Percentiles rank a stretch among this genome's conserved stretches.
Conservation (phyloP, 2,329 filamentous ascomycete genomes). For the Aspergillus fijiensis region DNA sequence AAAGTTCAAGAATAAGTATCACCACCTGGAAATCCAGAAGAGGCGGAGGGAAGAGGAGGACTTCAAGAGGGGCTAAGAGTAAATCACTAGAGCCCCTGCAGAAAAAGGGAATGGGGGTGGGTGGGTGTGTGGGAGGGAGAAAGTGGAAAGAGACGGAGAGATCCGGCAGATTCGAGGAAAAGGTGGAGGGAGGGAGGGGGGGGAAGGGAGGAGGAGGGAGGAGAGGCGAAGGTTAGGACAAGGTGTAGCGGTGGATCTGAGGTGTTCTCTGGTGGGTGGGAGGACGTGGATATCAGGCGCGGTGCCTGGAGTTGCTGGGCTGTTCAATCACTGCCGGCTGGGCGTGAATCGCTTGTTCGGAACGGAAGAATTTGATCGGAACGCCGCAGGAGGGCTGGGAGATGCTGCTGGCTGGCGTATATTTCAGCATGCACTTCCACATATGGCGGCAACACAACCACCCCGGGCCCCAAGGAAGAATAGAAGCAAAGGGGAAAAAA, state of each 20-base stretch:
- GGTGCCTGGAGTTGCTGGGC: conserved; percentile 26
- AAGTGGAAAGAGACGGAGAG: conserved; percentile 16
- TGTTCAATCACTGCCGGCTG: conserved; percentile 23
- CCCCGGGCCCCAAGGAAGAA: not conserved
- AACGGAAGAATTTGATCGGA: conserved; percentile 35
- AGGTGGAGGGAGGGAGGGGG: conserved; percentile 13
- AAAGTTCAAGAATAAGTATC: conserved; percentile 10
- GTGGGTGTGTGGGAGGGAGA: not conserved
- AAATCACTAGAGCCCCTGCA: conserved; percentile 12
- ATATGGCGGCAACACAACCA: conserved; percentile 10
- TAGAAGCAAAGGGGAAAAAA: conserved; percentile 16
- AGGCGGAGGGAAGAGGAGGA: conserved; percentile 7
- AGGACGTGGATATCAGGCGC: conserved; percentile 27
- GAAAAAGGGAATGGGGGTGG: conserved; percentile 7
- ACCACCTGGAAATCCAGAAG: conserved; percentile 5
- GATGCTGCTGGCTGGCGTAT: conserved; percentile 35
- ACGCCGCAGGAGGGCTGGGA: conserved; percentile 31
- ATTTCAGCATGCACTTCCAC: conserved; percentile 34
- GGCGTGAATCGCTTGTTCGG: conserved; percentile 41
- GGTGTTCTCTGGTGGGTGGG: conserved; percentile 25
- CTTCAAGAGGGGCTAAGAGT: conserved; percentile 9
- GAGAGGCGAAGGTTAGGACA: conserved; percentile 20
- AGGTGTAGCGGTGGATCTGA: conserved; percentile 31
- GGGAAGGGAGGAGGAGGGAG: conserved; percentile 13
- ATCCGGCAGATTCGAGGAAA: conserved; percentile 16